Evolutionary conservation across 768 basidiomycete genomes (phyloP).

Genomic region (Hygrocybe punicea): DNA sequence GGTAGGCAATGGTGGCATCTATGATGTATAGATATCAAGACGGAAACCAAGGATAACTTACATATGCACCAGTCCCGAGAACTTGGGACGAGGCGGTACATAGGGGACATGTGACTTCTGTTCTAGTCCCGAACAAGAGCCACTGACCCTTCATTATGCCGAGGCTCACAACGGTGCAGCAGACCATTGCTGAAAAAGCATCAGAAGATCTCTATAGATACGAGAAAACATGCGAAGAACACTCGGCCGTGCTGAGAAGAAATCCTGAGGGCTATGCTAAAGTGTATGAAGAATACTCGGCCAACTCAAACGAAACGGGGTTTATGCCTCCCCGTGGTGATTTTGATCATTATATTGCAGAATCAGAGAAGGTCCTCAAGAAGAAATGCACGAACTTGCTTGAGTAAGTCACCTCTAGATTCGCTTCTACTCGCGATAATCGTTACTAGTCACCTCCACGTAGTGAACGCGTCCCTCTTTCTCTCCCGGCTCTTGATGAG

Average conservation of each 20-base stretch:
- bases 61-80: constrained; percentile 11
- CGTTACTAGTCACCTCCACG: constrained; percentile 10
- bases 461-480: constrained; percentile 8
- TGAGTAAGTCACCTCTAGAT: constrained; percentile 2
- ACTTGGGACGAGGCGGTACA: constrained; percentile 12
- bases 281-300: not conserved
- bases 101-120: no score
- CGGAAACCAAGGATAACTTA: constrained; percentile 6
- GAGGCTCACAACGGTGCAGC: not conserved
- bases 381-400: constrained; percentile 2
- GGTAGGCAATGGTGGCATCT: not conserved
- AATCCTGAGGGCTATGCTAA: constrained; percentile 1
- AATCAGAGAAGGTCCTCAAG: constrained; percentile 5
- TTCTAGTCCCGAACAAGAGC: no score
- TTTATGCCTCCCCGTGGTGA: constrained; percentile 2
- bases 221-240: constrained; percentile 3
- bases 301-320: constrained; percentile 1
- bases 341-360: constrained; percentile 3
- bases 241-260: not conserved
- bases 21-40: not conserved
- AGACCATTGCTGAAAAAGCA: constrained; percentile 1
- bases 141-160: not conserved
- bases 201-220: constrained; percentile 5
- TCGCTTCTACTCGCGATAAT: not conserved
- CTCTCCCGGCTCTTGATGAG: constrained; percentile 12